phyloP scores from a whole-genome alignment of 2,329 filamentous ascomycete genomes.

The Fusarium domesticum region DNA sequence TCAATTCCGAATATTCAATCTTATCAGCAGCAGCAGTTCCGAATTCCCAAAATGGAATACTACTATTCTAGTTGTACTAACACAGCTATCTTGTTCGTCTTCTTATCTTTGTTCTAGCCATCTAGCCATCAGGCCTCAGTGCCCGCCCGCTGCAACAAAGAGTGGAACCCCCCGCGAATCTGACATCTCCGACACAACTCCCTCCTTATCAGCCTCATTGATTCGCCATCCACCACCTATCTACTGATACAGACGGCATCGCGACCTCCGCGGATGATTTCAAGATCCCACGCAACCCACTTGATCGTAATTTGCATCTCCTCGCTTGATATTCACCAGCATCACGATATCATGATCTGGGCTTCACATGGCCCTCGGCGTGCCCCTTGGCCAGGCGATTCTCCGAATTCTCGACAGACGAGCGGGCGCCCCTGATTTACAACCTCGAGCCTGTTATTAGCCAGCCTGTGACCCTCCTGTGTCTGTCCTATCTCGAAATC shows the following conservation, averaged over 20 bases:
- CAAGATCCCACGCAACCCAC: constrained; percentile 16
- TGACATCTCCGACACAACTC: constrained; percentile 27
- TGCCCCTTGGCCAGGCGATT: constrained; percentile 4
- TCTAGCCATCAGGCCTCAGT: background rate
- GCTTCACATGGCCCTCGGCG: constrained; percentile 10
- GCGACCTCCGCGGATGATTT: constrained; percentile 28
- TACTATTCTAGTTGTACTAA: too few species aligned
- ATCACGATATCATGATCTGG: constrained; percentile 18
- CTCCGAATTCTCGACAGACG: constrained; percentile 5
- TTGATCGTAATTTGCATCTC: constrained; percentile 29
- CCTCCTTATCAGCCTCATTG: constrained; percentile 20
- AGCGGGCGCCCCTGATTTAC: constrained; percentile 4
- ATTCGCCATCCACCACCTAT: constrained; percentile 22
- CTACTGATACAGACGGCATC: constrained; percentile 18
- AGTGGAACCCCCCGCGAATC: constrained; percentile 21
- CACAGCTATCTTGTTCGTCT: too few species aligned
- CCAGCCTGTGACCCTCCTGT: background rate
- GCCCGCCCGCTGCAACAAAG: background rate
- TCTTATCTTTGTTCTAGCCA: background rate
- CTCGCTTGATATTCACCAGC: constrained; percentile 22
- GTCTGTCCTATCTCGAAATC: background rate
- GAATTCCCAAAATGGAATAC: too few species aligned
- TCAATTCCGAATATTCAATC: too few species aligned
- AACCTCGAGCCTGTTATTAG: background rate
- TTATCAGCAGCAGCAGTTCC: too few species aligned